Evolutionary conservation across 23 red algal species (phyloP).

Genomic region (Gracilaria gracilis): DNA sequence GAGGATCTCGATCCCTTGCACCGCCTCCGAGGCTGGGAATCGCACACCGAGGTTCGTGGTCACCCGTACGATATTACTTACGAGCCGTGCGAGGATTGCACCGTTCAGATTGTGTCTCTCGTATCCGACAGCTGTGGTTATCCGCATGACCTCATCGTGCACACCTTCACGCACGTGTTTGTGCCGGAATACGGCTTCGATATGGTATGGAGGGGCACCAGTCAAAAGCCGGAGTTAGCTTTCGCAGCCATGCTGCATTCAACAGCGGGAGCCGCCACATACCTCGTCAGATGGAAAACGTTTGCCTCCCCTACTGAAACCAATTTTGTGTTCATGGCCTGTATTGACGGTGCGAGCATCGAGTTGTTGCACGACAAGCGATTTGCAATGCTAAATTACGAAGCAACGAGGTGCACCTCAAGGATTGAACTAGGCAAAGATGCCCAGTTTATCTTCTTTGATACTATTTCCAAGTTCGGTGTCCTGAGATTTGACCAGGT

Average conservation of each 20-base stretch:
- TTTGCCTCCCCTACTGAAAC: conserved; percentile 23
- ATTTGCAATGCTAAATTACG: conserved; percentile 33
- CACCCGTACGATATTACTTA: conserved; percentile 30
- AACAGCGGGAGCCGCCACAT: conserved; percentile 52
- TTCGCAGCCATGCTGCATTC: conserved; percentile 79
- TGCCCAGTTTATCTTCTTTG: conserved; percentile 61
- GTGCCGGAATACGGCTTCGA: conserved; percentile 80
- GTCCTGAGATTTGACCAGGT: conserved; percentile 68
- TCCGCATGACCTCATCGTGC: conserved; percentile 30
- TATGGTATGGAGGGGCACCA: conserved; percentile 62
- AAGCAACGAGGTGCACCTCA: conserved; percentile 43
- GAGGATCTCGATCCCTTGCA: conserved; percentile 53
- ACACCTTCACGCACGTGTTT: conserved; percentile 72
- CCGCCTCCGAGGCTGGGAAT: conserved; percentile 59
- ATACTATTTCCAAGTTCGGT: conserved; percentile 75
- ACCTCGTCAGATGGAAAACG: conserved; percentile 61
- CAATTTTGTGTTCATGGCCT: conserved; percentile 66
- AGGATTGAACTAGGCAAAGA: conserved; percentile 65
- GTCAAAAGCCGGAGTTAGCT: conserved; percentile 38
- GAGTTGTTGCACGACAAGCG: conserved; percentile 58
- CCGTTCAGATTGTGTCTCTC: conserved; percentile 52
- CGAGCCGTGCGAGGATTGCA: conserved; percentile 70
- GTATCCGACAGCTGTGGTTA: neutral
- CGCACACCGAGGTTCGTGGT: neutral
- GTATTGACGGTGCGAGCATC: conserved; percentile 59